Evolutionary conservation across 2,329 filamentous ascomycete species (phyloP).

Genomic region (Colletotrichum scovillei): DNA sequence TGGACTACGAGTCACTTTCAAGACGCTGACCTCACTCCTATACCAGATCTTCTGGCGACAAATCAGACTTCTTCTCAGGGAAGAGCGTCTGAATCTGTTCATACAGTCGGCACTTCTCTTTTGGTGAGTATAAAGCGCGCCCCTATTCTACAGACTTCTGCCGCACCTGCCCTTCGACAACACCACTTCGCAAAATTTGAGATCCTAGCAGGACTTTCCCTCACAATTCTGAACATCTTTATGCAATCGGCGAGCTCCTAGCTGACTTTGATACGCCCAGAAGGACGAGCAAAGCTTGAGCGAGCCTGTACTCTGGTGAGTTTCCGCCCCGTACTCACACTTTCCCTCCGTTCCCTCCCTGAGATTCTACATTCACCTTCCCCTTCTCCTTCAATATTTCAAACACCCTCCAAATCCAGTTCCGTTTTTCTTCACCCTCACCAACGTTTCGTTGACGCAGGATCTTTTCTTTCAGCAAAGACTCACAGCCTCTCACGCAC

Average conservation of each 20-base stretch:
- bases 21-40: background rate
- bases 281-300: background rate
- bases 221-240: background rate
- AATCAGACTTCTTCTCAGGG: too few species aligned
- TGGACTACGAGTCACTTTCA: background rate
- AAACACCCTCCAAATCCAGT: background rate
- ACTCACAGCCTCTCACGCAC: background rate
- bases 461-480: background rate
- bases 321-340: background rate
- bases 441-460: background rate
- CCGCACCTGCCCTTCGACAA: too few species aligned
- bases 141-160: too few species aligned
- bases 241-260: background rate
- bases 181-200: background rate
- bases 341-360: background rate
- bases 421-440: background rate
- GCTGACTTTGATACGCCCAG: background rate
- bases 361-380: background rate
- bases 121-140: too few species aligned
- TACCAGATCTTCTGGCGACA: too few species aligned
- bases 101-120: too few species aligned
- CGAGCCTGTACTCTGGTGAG: background rate
- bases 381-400: background rate
- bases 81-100: too few species aligned
- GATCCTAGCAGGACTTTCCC: background rate